Percentiles rank a stretch among this genome's conserved stretches.
phyloP scores from a whole-genome alignment of 2,329 filamentous ascomycete species.

The Diplocarpon mali region DNA sequence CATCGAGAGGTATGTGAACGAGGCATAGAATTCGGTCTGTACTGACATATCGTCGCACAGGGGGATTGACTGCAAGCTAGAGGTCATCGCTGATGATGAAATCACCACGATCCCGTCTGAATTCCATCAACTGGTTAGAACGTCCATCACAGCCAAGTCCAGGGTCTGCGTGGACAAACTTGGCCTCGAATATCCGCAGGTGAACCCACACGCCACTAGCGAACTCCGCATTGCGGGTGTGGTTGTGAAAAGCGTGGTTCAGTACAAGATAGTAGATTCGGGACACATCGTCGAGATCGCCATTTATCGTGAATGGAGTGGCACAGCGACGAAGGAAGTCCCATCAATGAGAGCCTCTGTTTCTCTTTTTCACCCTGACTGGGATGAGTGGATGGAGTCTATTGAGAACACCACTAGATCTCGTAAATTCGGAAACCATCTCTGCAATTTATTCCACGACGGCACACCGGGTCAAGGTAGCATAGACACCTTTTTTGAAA shows the following conservation, averaged over 20 bases:
- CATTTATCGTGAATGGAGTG: conserved; percentile 24
- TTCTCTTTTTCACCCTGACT: conserved; percentile 22
- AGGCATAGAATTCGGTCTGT: not conserved
- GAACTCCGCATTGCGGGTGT: conserved; percentile 14
- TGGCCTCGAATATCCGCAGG: conserved; percentile 19
- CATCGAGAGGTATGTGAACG: conserved; percentile 18
- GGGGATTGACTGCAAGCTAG: conserved; percentile 23
- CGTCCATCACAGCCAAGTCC: conserved; percentile 12
- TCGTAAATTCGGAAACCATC: conserved; percentile 17
- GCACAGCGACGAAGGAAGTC: conserved; percentile 11
- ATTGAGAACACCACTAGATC: conserved; percentile 13
- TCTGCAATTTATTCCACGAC: conserved; percentile 18
- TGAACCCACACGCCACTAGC: conserved; percentile 7
- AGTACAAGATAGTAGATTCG: conserved; percentile 16
- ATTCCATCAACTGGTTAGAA: conserved; percentile 14
- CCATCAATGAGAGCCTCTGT: conserved; percentile 19
- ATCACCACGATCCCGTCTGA: conserved; percentile 11
- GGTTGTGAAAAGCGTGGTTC: conserved; percentile 18
- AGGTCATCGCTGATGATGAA: conserved; percentile 23
- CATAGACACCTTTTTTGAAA: conserved; percentile 14
- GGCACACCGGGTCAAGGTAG: conserved; percentile 7
- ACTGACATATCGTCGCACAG: conserved; percentile 9
- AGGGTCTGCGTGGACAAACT: conserved; percentile 15
- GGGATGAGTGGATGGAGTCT: conserved; percentile 23
- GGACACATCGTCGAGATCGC: conserved; percentile 23